phyloP scores from a whole-genome alignment of 805 yeast genomes.

The Yarrowia osloensis region DNA sequence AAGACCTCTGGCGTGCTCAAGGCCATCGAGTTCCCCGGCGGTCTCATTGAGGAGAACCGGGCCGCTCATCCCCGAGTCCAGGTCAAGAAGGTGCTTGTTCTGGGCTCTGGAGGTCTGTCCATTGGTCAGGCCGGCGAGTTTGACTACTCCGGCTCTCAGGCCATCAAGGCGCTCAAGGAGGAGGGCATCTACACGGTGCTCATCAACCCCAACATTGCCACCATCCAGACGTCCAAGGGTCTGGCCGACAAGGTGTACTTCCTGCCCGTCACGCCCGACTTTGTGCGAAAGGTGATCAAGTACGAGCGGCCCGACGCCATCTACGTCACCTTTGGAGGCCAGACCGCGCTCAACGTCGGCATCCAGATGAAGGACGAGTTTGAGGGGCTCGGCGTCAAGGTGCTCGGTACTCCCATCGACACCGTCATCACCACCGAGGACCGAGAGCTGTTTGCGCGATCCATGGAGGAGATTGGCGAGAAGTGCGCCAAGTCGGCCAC shows the following conservation, averaged over 20 bases:
- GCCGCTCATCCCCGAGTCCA: conserved; percentile 75
- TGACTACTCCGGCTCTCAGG: conserved; percentile 98
- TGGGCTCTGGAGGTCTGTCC: conserved; percentile 97
- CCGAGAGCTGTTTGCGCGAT: conserved; percentile 90
- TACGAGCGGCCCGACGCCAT: conserved; percentile 97
- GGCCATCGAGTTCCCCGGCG: conserved; percentile 91
- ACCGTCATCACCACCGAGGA: conserved; percentile 97
- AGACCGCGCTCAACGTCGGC: conserved; percentile 96
- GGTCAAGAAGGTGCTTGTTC: conserved; percentile 87
- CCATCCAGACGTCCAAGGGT: conserved; percentile 97
- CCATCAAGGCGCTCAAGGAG: conserved; percentile 96
- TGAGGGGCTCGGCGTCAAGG: conserved; percentile 86
- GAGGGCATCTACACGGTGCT: conserved; percentile 95
- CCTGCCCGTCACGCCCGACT: conserved; percentile 96
- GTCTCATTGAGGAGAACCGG: conserved; percentile 68
- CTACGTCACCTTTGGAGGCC: conserved; percentile 97
- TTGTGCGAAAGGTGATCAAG: conserved; percentile 90
- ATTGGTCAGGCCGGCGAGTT: conserved; percentile 99
- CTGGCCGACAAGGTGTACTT: conserved; percentile 97
- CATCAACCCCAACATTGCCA: conserved; percentile 97
- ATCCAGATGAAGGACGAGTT: conserved; percentile 94
- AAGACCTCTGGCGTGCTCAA: conserved; percentile 53
- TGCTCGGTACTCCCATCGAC: conserved; percentile 93
- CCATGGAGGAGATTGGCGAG: conserved; percentile 93
- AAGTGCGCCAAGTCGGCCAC: conserved; percentile 94